phyloP scores from a whole-genome alignment of 2,329 filamentous ascomycete species.

The Paraphoma sp. region DNA sequence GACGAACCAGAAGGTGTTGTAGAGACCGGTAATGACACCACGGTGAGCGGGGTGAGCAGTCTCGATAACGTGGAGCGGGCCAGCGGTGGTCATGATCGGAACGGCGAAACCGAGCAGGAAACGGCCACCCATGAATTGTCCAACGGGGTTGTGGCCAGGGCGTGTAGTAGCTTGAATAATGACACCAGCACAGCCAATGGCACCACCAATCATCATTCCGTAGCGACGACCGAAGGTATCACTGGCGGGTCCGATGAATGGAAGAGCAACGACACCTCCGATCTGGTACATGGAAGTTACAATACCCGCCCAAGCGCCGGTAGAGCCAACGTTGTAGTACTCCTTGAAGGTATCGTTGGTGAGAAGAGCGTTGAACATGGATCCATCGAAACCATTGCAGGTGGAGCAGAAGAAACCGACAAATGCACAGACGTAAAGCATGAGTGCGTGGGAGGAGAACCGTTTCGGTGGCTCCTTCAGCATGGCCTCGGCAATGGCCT shows the following conservation, averaged over 20 bases:
- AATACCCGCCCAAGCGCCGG: conserved; percentile 54
- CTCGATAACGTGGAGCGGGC: conserved; percentile 66
- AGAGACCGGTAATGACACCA: conserved; percentile 53
- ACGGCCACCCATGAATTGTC: conserved; percentile 62
- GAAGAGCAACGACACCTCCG: conserved; percentile 53
- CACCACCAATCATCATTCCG: conserved; percentile 61
- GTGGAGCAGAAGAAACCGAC: conserved; percentile 56
- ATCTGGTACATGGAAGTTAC: conserved; percentile 58
- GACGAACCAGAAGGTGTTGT: conserved; percentile 54
- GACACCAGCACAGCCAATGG: conserved; percentile 57
- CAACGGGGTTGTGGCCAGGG: conserved; percentile 45
- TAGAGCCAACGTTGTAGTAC: conserved; percentile 51
- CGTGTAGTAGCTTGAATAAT: conserved; percentile 56
- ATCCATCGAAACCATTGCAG: conserved; percentile 66
- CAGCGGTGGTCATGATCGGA: conserved; percentile 62
- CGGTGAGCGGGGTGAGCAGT: conserved; percentile 66
- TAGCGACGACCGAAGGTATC: conserved; percentile 51
- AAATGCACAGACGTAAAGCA: conserved; percentile 30
- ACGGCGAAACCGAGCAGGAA: conserved; percentile 68
- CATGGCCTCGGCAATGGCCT: conserved; percentile 63
- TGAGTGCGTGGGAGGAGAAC: conserved; percentile 23
- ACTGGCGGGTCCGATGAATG: conserved; percentile 54
- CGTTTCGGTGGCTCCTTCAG: conserved; percentile 57
- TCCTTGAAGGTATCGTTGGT: conserved; percentile 55
- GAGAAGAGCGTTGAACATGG: conserved; percentile 59